Conservation (phyloP, 2,329 filamentous ascomycete species). For the Falciphora oryzae region DNA sequence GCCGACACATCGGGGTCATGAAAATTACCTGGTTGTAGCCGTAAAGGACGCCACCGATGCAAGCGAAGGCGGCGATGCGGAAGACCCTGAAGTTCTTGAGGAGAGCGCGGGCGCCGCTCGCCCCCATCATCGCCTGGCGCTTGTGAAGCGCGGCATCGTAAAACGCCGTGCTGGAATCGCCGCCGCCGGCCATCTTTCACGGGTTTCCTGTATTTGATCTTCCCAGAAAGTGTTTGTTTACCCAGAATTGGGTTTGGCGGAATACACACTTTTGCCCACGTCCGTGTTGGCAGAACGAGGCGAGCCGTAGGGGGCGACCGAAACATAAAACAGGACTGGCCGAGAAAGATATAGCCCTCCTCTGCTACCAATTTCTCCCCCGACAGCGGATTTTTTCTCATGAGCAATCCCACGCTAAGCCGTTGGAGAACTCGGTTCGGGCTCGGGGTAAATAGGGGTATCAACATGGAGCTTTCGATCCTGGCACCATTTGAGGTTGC, state of each 20-base stretch:
- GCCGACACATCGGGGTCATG: background rate
- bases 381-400: background rate
- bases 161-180: slow-evolving; percentile 25
- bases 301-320: background rate
- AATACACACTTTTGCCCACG: background rate
- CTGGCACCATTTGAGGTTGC: background rate
- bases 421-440: background rate
- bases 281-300: background rate
- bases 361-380: background rate
- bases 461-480: background rate
- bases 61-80: slow-evolving; percentile 55
- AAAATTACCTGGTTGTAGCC: slow-evolving; percentile 61
- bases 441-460: background rate
- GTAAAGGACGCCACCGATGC: slow-evolving; percentile 56
- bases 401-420: background rate
- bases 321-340: background rate
- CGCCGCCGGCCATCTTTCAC: slow-evolving; percentile 35
- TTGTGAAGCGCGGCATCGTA: slow-evolving; percentile 48
- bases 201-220: slow-evolving; percentile 1
- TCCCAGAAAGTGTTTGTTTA: background rate
- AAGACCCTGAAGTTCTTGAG: slow-evolving; percentile 56
- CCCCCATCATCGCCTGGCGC: slow-evolving; percentile 48
- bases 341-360: background rate
- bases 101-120: slow-evolving; percentile 44
- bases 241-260: too few species aligned